phyloP scores from a whole-genome alignment of 139 green algal species.

The Closterium sp. region DNA sequence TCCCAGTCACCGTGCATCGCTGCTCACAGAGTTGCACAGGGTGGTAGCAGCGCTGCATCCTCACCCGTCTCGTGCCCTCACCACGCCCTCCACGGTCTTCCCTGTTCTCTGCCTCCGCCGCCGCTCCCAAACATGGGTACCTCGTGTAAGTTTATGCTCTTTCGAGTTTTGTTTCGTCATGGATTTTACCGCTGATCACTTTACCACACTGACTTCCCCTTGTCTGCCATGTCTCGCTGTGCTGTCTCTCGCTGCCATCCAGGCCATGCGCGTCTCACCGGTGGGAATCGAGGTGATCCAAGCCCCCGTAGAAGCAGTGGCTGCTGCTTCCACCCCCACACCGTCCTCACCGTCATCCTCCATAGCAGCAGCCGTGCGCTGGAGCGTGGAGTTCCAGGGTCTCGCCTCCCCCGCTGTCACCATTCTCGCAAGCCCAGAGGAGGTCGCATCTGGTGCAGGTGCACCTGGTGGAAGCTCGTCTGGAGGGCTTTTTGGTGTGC shows the following conservation, averaged over 20 bases:
- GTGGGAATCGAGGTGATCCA: conserved; percentile 10
- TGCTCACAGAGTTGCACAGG: conserved; percentile 76
- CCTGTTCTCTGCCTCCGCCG: conserved; percentile 23
- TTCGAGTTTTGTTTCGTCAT: too few relatives aligned
- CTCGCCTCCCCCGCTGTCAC: conserved; percentile 10
- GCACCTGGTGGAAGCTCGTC: not conserved
- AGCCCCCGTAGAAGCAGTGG: not conserved
- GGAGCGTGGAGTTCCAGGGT: conserved; percentile 24
- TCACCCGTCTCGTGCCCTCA: not conserved
- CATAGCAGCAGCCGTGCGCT: conserved; percentile 6
- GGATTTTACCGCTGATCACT: too few relatives aligned
- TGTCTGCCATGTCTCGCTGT: not conserved
- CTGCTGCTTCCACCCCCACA: not conserved
- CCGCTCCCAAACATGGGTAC: not conserved
- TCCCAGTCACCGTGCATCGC: conserved; percentile 56
- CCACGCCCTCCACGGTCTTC: conserved; percentile 5
- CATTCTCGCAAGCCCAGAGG: not conserved
- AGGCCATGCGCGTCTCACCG: conserved; percentile 22
- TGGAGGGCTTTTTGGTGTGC: not conserved
- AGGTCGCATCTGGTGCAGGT: not conserved
- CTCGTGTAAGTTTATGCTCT: not conserved
- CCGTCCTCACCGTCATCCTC: not conserved
- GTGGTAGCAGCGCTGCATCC: conserved; percentile 51
- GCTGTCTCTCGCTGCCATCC: not conserved
- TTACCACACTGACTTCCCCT: too few relatives aligned